Base-by-base conservation (phyloP, 2,329 filamentous ascomycete genomes). In the Fusarium paranaense region DNA sequence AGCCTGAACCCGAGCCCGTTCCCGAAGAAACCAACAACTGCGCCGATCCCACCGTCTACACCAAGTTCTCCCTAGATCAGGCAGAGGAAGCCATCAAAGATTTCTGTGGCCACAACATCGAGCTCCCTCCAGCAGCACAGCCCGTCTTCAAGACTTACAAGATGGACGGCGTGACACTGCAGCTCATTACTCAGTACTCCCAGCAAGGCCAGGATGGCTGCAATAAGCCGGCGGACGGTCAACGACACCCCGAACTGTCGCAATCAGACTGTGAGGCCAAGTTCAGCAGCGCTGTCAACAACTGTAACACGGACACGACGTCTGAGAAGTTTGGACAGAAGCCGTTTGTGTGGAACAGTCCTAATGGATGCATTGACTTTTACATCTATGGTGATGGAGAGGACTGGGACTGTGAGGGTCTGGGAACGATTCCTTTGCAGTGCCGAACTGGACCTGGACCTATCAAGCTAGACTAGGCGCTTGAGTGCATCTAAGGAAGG, bases 321-420 rank as follows among this genome's bases (percentile, higher is more conserved):
- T 40, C 30, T 5, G 45, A 70, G 18, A 67, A 61, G 45, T 63
- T 38, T 32, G 42, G 59, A 6, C 50, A 52, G 37, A 52, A 38
- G 20, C 63, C 64, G 4, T 64, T 62, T 22, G 50, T 60, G 5
- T 59, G 68, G 60, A 67, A 64, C 30, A 62, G 61, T 27, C 62
- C 65, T 14, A 70, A 68, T 27, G 45, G 60, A 18, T 65, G 61
- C 25, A 57, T 62, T 6, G 47, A 58, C 50, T 61, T 62, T 37
- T 64, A 58, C 22, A 59, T 64, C 30, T 58, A 64, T 37, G 61
- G 60, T 11, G 45, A 66, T 35, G 52, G 47, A 6, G 47, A 27
- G 10, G 67, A 62, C 13, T 69, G 58, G 35, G 42, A 47, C 20
- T 62, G 62, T 18, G 57, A 66, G 22, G 58, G 38, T 20, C 25